Evolutionary conservation across 2,329 filamentous ascomycete genomes (phyloP).

Genomic region (Colletotrichum phormii): DNA sequence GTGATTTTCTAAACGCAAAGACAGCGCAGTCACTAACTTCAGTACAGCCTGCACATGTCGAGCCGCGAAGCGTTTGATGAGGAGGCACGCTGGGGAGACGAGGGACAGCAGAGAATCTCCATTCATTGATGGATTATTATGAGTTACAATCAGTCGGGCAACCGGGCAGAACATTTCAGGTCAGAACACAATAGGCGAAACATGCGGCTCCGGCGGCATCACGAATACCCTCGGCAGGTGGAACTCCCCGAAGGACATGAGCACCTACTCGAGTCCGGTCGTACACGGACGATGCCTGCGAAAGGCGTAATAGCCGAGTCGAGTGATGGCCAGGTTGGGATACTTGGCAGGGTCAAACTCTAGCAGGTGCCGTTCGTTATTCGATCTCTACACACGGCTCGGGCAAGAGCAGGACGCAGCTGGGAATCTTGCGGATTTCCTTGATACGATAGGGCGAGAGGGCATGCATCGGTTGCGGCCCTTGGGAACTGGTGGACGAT

Average conservation of each 20-base stretch:
- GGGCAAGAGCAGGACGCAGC: conserved; percentile 28
- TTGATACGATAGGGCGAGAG: conserved; percentile 4
- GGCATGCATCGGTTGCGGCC: conserved; percentile 1
- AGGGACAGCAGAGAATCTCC: conserved; percentile 23
- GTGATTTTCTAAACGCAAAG: not conserved
- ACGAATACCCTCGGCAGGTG: conserved; percentile 39
- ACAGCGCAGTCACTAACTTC: conserved; percentile 32
- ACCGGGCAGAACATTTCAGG: conserved; percentile 26
- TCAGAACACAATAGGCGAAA: conserved; percentile 7
- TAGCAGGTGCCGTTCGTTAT: conserved; percentile 30
- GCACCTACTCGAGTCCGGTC: conserved; percentile 27
- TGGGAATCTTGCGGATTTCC: conserved; percentile 21
- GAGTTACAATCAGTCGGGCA: conserved; percentile 33
- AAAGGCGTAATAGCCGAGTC: conserved; percentile 37
- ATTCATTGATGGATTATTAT: conserved; percentile 23
- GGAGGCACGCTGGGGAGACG: conserved; percentile 19
- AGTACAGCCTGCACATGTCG: conserved; percentile 63
- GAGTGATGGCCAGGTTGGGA: conserved; percentile 37
- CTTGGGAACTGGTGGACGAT: not conserved
- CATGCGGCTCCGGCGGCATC: conserved; percentile 22
- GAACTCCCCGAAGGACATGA: conserved; percentile 39
- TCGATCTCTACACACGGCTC: conserved; percentile 2
- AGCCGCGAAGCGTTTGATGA: conserved; percentile 65
- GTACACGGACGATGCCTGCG: conserved; percentile 23
- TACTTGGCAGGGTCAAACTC: conserved; percentile 36